phyloP scores from a whole-genome alignment of 176 grass and related monocot genomes.

The Calamus simplicifolius region DNA sequence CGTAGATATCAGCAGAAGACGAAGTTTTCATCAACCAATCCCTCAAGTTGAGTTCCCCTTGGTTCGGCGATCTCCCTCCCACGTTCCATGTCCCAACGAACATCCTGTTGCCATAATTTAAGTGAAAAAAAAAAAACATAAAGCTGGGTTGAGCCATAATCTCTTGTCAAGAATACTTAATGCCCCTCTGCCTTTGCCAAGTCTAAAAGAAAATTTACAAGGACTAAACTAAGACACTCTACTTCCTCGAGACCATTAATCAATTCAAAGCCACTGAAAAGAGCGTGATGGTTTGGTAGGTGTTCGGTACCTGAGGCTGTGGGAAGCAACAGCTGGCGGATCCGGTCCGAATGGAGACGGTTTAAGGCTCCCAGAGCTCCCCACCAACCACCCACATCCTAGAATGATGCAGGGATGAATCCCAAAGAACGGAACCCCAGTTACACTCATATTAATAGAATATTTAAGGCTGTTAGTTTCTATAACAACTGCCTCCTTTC shows the following conservation, averaged over 20 bases:
- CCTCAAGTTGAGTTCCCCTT: constrained; percentile 34
- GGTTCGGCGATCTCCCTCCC: constrained; percentile 44
- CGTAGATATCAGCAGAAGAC: constrained; percentile 56
- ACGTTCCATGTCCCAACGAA: constrained; percentile 95
- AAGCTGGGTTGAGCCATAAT: neutral
- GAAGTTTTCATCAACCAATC: constrained; percentile 48
- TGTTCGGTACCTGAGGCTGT: constrained; percentile 40
- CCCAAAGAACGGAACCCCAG: no score
- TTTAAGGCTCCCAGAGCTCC: constrained; percentile 43
- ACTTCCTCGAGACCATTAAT: no score
- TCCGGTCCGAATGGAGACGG: constrained; percentile 17
- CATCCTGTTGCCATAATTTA: constrained; percentile 28
- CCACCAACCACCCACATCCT: constrained; percentile 55
- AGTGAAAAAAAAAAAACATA: neutral
- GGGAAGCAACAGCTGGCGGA: constrained; percentile 21
- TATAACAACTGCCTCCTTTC: no score
- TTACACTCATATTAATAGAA: no score
- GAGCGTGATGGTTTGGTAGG: no score
- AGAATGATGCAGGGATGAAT: neutral
- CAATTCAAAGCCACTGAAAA: no score
- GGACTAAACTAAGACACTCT: no score
- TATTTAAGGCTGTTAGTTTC: no score
- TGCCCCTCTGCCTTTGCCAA: no score
- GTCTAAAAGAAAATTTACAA: no score
- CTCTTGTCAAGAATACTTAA: no score